These are phyloP conservation scores for Hymenotorrendiella dingleyae DNA, from an alignment of 2,329 filamentous ascomycete genomes.

Conservation along the genomic window DNA sequence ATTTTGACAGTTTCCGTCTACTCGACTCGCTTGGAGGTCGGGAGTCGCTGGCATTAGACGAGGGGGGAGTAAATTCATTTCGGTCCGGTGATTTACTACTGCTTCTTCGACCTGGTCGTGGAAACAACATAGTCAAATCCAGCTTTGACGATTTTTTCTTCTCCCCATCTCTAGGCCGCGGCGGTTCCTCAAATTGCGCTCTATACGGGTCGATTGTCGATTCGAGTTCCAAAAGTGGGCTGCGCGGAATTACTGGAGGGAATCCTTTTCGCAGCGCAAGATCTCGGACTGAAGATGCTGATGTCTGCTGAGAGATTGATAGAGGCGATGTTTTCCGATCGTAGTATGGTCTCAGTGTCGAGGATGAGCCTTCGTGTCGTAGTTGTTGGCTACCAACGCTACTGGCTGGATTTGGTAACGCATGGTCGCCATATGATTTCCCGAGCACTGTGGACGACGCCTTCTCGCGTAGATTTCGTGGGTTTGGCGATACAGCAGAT, in stretches of 20 bases:
- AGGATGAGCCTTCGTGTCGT: slow-evolving; percentile 35
- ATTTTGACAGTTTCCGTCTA: slow-evolving; percentile 21
- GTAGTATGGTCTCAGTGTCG: slow-evolving; percentile 41
- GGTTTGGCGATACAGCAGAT: slow-evolving; percentile 21
- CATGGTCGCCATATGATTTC: slow-evolving; percentile 33
- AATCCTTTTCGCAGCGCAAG: slow-evolving; percentile 33
- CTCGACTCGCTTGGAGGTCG: slow-evolving; percentile 4
- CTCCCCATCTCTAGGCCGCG: neutral
- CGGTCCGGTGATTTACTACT: slow-evolving; percentile 10
- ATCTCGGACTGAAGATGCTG: slow-evolving; percentile 36
- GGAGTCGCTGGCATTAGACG: no score
- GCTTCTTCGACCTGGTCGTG: slow-evolving; percentile 17
- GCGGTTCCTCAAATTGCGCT: slow-evolving; percentile 15
- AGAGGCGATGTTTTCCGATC: slow-evolving; percentile 37
- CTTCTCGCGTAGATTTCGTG: slow-evolving; percentile 33
- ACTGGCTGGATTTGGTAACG: slow-evolving; percentile 21
- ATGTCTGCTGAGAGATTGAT: slow-evolving; percentile 37
- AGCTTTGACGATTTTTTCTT: slow-evolving; percentile 26
- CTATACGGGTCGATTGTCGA: slow-evolving; percentile 18
- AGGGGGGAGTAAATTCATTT: no score
- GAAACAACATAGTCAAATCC: slow-evolving; percentile 29
- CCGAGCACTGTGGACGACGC: slow-evolving; percentile 41
- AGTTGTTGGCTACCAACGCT: slow-evolving; percentile 32
- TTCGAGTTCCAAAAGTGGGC: slow-evolving; percentile 24
- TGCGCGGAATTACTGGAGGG: slow-evolving; percentile 26